These are phyloP conservation scores for Aristolochia contorta DNA, from an alignment of 164 flowering plant genomes.

Conservation along the genomic window DNA sequence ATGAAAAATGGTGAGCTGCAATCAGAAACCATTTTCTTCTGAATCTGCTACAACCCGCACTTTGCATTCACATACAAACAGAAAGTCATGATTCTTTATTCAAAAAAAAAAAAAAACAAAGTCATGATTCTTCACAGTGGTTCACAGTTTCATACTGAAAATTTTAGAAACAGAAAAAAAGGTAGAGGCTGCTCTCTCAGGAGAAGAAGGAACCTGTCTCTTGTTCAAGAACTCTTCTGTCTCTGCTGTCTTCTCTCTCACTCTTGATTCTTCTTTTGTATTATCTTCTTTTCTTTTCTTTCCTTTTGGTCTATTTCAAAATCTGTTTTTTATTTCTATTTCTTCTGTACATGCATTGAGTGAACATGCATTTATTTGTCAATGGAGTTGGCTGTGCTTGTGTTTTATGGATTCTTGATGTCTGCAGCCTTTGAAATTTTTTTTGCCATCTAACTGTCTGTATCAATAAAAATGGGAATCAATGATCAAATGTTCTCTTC, in stretches of 20 bases:
- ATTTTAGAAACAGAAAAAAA: not conserved
- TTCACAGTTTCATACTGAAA: not conserved
- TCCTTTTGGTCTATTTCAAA: not conserved
- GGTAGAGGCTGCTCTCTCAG: not conserved
- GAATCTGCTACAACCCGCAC: not conserved
- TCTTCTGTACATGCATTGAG: not conserved
- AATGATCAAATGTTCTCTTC: no score
- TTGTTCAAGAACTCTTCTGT: not conserved
- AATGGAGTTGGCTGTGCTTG: no score
- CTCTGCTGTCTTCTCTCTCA: not conserved
- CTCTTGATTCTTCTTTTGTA: not conserved
- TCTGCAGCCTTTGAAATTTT: no score
- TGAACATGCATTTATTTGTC: not conserved
- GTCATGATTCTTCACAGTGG: no score
- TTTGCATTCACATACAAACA: not conserved
- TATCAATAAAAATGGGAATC: no score
- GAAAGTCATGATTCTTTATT: no score
- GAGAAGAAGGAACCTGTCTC: not conserved
- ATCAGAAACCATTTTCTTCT: not conserved
- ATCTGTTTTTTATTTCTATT: not conserved
- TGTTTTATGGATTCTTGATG: no score
- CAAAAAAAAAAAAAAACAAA: no score
- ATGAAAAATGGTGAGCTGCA: slow-evolving; percentile 82
- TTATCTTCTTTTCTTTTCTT: not conserved
- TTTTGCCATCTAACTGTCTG: no score